Evolutionary conservation across 805 yeast species (phyloP).

Genomic region (Ogataea sp.): DNA sequence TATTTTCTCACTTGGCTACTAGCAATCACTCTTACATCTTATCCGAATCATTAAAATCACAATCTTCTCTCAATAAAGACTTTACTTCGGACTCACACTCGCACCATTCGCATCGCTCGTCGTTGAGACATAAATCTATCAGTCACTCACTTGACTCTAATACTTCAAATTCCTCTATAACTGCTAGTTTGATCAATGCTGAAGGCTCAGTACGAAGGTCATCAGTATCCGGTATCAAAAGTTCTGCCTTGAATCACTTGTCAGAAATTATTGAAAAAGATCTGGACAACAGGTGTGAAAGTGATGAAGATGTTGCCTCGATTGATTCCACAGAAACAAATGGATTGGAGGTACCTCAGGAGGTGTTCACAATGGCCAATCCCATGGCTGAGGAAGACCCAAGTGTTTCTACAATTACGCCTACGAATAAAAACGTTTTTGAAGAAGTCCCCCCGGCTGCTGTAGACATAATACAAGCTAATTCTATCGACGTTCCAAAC

Average conservation of each 20-base stretch:
- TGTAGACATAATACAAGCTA: not conserved
- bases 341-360: not conserved
- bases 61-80: not conserved
- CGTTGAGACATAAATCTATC: constrained; percentile 7
- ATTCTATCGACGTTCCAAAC: not conserved
- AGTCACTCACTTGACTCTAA: constrained; percentile 19
- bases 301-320: not conserved
- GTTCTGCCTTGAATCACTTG: constrained; percentile 13
- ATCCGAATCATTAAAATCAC: not conserved
- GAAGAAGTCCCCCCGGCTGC: too few species aligned
- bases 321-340: not conserved
- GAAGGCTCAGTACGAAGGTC: constrained; percentile 15
- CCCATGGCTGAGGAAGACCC: not conserved
- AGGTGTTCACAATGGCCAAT: not conserved
- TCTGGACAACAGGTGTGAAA: not conserved
- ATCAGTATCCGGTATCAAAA: constrained; percentile 4
- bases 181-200: constrained; percentile 3
- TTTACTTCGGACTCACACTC: not conserved
- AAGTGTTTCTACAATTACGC: not conserved
- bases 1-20: not conserved
- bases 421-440: too few species aligned
- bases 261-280: constrained; percentile 10
- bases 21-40: constrained; percentile 1
- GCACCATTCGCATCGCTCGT: too few species aligned
- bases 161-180: constrained; percentile 14